phyloP scores from a whole-genome alignment of 768 basidiomycete species.

The Hirschioporus abietinus region DNA sequence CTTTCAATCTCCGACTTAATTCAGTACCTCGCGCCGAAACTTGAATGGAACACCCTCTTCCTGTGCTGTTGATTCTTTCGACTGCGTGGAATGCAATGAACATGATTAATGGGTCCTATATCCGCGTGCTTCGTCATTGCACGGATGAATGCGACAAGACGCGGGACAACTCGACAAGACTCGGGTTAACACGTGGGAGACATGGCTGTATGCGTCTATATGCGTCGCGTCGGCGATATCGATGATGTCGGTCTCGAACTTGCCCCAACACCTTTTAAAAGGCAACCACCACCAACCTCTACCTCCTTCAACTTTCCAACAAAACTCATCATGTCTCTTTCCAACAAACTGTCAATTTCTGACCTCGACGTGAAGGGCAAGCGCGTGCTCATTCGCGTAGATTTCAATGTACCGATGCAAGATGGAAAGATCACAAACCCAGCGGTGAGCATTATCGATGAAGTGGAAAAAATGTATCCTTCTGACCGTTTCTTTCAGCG shows the following conservation, averaged over 20 bases:
- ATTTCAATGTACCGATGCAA: slow-evolving; percentile 93
- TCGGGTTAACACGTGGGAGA: neutral
- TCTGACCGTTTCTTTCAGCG: slow-evolving; percentile 49
- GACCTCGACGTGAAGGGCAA: slow-evolving; percentile 85
- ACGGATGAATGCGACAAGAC: no score
- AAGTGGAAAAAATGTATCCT: slow-evolving; percentile 10
- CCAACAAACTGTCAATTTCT: slow-evolving; percentile 89
- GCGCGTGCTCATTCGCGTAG: slow-evolving; percentile 90
- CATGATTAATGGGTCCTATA: no score
- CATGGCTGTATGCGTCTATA: neutral
- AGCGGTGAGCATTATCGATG: slow-evolving; percentile 55
- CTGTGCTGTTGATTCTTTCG: no score
- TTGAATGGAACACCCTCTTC: no score
- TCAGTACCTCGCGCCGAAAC: no score
- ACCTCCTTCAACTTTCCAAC: neutral
- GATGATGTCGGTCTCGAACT: neutral
- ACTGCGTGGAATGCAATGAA: no score
- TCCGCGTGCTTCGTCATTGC: neutral
- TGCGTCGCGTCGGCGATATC: slow-evolving; percentile 4
- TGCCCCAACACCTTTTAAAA: neutral
- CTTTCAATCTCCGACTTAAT: no score
- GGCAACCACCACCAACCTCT: neutral
- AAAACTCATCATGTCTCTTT: slow-evolving; percentile 66
- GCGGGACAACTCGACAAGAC: neutral
- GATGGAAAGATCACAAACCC: slow-evolving; percentile 94